These are phyloP conservation scores for Rutstroemia sp. DNA, from an alignment of 2,329 filamentous ascomycete genomes.

Conservation along the genomic window DNA sequence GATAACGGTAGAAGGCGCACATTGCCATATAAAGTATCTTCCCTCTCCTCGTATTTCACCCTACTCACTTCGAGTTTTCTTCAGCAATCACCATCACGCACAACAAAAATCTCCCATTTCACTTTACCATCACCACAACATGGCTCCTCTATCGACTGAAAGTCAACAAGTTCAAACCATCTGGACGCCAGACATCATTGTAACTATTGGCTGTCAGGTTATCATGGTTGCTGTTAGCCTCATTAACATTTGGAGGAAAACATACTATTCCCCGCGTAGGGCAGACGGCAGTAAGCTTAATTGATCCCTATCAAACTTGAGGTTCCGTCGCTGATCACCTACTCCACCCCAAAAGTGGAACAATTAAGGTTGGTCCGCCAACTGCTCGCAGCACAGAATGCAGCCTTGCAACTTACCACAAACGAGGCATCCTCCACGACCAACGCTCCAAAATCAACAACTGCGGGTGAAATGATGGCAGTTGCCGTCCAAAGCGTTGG, in stretches of 20 bases:
- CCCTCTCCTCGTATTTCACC: too few species aligned
- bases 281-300: too few species aligned
- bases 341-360: background rate
- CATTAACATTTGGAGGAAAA: constrained; percentile 8
- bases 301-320: too few species aligned
- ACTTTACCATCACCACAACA: background rate
- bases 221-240: constrained; percentile 9
- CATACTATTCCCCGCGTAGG: too few species aligned
- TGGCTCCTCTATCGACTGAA: background rate
- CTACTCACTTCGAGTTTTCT: too few species aligned
- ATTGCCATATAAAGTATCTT: background rate
- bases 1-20: background rate
- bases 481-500: background rate
- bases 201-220: constrained; percentile 6
- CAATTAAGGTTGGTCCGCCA: background rate
- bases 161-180: background rate
- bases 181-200: constrained; percentile 10
- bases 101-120: background rate
- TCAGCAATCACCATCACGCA: too few species aligned
- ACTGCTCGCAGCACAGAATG: background rate
- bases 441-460: background rate
- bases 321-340: background rate
- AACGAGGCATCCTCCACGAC: too few species aligned
- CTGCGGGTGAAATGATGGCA: background rate
- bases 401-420: too few species aligned